Conservation (phyloP, 2,329 filamentous ascomycete genomes). For the Colletotrichum cereale region DNA sequence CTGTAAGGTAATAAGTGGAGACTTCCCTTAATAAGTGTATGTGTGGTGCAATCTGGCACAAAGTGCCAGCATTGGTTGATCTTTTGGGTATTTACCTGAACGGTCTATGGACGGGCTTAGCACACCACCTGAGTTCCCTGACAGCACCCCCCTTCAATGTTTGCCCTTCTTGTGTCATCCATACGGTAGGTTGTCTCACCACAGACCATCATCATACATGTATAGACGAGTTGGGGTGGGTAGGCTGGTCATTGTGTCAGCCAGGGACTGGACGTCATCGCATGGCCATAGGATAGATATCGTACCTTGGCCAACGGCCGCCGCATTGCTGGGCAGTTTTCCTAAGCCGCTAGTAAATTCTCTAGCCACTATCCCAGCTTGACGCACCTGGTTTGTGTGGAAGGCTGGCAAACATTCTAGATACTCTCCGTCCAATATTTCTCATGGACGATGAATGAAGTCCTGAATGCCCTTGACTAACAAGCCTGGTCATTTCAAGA, state of each 20-base stretch:
- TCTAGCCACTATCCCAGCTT: neutral
- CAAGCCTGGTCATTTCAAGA: neutral
- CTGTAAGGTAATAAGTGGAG: too few species aligned
- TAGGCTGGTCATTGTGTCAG: neutral
- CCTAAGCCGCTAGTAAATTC: neutral
- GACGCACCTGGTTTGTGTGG: too few species aligned
- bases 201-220: too few species aligned
- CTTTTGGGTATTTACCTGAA: too few species aligned
- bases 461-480: accelerated
- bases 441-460: neutral
- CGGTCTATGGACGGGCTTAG: too few species aligned
- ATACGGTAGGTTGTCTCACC: neutral
- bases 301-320: neutral
- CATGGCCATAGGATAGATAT: neutral
- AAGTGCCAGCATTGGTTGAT: too few species aligned
- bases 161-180: neutral
- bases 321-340: neutral
- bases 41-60: too few species aligned
- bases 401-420: neutral
- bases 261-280: neutral
- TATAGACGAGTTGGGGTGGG: neutral
- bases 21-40: too few species aligned
- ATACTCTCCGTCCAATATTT: neutral
- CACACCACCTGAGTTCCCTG: too few species aligned
- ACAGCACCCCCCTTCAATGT: neutral